These are phyloP conservation scores for Lactarius pseudohatsudake DNA, from an alignment of 768 basidiomycete genomes.

Conservation along the genomic window DNA sequence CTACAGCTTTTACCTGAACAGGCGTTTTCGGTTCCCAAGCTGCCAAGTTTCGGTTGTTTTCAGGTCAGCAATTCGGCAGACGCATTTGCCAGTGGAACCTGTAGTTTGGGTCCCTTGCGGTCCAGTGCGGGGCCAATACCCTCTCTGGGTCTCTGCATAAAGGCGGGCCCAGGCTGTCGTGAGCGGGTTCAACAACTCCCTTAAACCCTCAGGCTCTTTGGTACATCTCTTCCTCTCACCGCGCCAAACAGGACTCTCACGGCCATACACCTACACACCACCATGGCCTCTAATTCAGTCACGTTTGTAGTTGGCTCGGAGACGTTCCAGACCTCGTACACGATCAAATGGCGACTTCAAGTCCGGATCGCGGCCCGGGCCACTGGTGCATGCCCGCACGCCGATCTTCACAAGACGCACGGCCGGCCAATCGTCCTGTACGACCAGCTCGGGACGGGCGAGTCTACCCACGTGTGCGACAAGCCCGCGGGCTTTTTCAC, in stretches of 20 bases:
- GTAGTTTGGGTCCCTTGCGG: neutral
- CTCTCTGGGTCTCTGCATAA: neutral
- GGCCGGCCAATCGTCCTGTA: neutral
- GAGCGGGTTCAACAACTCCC: neutral
- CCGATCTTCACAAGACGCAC: conserved; percentile 3
- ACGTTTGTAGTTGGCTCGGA: too few relatives aligned
- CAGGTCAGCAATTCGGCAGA: neutral
- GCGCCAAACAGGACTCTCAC: too few relatives aligned
- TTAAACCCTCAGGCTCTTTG: too few relatives aligned
- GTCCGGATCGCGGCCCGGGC: neutral
- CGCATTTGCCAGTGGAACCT: neutral
- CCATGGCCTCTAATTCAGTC: neutral
- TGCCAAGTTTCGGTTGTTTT: neutral
- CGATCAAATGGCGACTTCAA: conserved; percentile 14
- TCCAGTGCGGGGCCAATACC: too few relatives aligned
- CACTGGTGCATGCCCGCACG: conserved; percentile 14
- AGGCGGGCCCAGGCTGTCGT: neutral
- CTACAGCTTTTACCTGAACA: neutral
- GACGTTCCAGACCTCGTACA: conserved; percentile 18
- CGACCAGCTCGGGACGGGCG: conserved; percentile 55
- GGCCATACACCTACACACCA: neutral
- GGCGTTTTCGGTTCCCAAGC: neutral
- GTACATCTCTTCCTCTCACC: too few relatives aligned
- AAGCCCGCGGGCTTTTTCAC: conserved; percentile 51
- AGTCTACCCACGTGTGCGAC: conserved; percentile 44